Percentiles rank a stretch among this genome's conserved stretches.
phyloP scores from a whole-genome alignment of 768 basidiomycete species.

The Clathrus columnatus region DNA sequence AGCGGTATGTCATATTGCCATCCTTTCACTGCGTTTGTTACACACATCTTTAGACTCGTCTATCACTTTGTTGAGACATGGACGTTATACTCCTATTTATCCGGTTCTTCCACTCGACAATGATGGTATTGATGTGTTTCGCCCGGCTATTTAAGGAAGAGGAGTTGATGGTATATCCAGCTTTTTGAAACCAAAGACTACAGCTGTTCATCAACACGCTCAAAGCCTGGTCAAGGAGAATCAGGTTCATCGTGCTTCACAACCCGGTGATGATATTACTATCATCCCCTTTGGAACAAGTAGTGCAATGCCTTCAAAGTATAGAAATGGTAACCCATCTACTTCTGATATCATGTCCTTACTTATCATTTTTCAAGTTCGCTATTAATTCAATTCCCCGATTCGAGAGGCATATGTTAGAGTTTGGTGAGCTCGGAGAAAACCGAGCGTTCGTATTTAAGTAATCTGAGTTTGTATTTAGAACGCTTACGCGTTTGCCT shows the following conservation, averaged over 20 bases:
- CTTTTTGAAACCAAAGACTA: constrained; percentile 1
- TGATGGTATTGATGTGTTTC: constrained; percentile 25
- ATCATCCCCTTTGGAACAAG: constrained; percentile 83
- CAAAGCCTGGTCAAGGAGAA: constrained; percentile 33
- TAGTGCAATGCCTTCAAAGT: constrained; percentile 76
- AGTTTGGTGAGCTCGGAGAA: too few species aligned
- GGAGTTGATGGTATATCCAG: not conserved
- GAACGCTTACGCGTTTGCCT: too few species aligned
- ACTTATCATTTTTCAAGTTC: constrained; percentile 55
- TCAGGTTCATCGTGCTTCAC: constrained; percentile 7
- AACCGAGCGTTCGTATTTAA: too few species aligned
- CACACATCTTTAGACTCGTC: not conserved
- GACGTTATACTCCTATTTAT: constrained; percentile 35
- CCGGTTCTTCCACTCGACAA: constrained; percentile 28
- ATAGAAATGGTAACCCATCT: constrained; percentile 73
- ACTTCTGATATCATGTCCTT: not conserved
- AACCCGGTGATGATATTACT: constrained; percentile 51
- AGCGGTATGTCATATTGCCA: constrained; percentile 18
- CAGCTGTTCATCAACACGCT: constrained; percentile 10
- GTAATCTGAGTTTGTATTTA: too few species aligned
- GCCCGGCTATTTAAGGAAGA: constrained; percentile 16
- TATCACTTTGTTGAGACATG: constrained; percentile 30
- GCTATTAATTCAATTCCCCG: constrained; percentile 69
- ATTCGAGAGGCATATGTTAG: constrained; percentile 64
- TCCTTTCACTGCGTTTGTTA: not conserved